Evolutionary conservation across 2,329 filamentous ascomycete genomes (phyloP), one percentile per base, ranked within the genome.

Genomic region (Diaporthe citri): DNA sequence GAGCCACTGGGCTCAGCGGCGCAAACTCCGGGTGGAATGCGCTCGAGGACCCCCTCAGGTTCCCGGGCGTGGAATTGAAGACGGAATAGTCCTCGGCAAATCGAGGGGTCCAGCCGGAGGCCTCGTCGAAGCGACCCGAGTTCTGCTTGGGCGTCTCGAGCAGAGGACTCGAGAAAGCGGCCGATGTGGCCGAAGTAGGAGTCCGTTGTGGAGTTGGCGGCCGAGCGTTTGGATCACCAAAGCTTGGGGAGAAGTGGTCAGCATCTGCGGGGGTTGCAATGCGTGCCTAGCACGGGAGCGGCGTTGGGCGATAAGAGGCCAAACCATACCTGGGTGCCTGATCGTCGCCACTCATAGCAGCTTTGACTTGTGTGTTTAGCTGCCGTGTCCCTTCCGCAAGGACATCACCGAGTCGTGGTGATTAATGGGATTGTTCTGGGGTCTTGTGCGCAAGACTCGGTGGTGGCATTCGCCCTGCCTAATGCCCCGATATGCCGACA

Each of bases 61-160:
- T 90, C 64, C 89, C 90, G 22, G 90, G 90, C 12, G 90, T 91
- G n/a, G 87, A 85, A 83, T 91, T 90, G 85, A 92, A 92, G 79
- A 92, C 90, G 77, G 90, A 91, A 79, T 91, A 92, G 77, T 92
- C 90, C 80, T 92, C 90, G 77, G 90, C 90, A 84, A 91, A 92
- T 74, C 87, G 87, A 81, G 90, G 90, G 59, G 90, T 92, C 87
- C 88, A 90, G 78, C 87, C 86, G 78, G 85, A 84, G 71, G 87
- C 81, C 76, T 89, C 86, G 82, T 88, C 83, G 56, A 72, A 51
- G n/a, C 71, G 72, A 75, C 84, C 84, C 77, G 85, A 85, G 78
- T 82, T 85, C 73, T 84, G 83, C 81, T 86, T 88, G 59, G 90
- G 90, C 15, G 90, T 92, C 78, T 90, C 86, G 82, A 91, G 90